These are phyloP conservation scores for Leccinum longicurvipes DNA, from an alignment of 768 basidiomycete species.

Conservation along the genomic window DNA sequence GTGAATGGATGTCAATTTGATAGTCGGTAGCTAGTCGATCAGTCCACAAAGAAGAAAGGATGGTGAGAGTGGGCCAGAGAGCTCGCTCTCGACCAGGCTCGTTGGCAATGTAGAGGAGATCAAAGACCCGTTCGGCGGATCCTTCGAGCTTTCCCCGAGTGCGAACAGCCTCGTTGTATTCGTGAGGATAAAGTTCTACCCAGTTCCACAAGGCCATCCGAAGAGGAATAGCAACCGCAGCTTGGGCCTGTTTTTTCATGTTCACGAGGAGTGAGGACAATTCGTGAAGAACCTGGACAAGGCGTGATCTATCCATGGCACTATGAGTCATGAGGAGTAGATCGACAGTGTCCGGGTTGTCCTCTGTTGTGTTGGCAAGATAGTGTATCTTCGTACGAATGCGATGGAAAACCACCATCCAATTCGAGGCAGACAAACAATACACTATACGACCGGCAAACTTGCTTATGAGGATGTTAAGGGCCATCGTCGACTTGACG, in stretches of 20 bases:
- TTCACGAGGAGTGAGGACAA: slow-evolving; percentile 78
- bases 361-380: slow-evolving; percentile 52
- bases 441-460: slow-evolving; percentile 79
- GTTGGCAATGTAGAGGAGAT: slow-evolving; percentile 58
- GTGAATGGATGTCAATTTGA: slow-evolving; percentile 36
- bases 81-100: slow-evolving; percentile 45
- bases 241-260: slow-evolving; percentile 72
- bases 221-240: slow-evolving; percentile 67
- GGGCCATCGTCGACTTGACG: slow-evolving; percentile 48
- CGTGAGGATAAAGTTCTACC: slow-evolving; percentile 73
- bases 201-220: slow-evolving; percentile 87
- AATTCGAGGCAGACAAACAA: slow-evolving; percentile 85
- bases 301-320: slow-evolving; percentile 63
- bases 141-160: slow-evolving; percentile 69
- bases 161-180: slow-evolving; percentile 72
- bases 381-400: slow-evolving; percentile 66
- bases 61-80: slow-evolving; percentile 78
- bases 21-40: slow-evolving; percentile 67
- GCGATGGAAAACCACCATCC: slow-evolving; percentile 70
- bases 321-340: slow-evolving; percentile 76
- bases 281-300: slow-evolving; percentile 74
- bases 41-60: slow-evolving; percentile 69
- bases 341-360: slow-evolving; percentile 67
- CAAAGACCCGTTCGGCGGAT: slow-evolving; percentile 83
- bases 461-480: slow-evolving; percentile 63